phyloP scores from a whole-genome alignment of 208 protist genomes.

The Endotrypanum monterogeii region DNA sequence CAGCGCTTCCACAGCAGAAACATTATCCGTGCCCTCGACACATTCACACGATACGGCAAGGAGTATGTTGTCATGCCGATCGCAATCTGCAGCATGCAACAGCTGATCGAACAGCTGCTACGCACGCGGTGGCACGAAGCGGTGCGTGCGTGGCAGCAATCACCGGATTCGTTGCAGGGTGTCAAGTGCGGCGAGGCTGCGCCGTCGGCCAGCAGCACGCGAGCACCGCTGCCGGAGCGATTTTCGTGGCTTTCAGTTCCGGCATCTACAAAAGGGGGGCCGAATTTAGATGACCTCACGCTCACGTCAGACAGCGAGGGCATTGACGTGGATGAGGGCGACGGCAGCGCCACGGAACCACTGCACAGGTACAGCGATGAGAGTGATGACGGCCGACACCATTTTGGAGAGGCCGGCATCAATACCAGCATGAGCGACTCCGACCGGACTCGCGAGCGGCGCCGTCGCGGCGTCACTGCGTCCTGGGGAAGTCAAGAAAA shows the following conservation, averaged over 20 bases:
- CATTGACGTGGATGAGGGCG: not conserved
- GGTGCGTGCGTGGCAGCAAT: conserved; percentile 20
- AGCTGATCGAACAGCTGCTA: conserved; percentile 56
- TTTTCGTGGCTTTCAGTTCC: conserved; percentile 3
- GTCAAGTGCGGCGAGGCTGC: not conserved
- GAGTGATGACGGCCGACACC: not conserved
- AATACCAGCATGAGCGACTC: not conserved
- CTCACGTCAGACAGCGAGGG: conserved; percentile 8
- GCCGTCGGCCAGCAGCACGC: not conserved
- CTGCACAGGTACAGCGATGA: conserved; percentile 4
- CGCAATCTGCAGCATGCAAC: conserved; percentile 75
- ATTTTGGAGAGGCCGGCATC: not conserved
- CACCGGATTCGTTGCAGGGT: conserved; percentile 11
- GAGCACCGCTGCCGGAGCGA: not conserved
- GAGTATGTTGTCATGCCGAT: conserved; percentile 85
- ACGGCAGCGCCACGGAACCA: not conserved
- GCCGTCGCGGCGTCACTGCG: not conserved
- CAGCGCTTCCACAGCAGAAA: conserved; percentile 82
- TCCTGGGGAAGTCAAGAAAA: not conserved
- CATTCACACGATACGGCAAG: conserved; percentile 77
- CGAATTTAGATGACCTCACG: conserved; percentile 17
- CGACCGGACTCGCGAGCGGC: not conserved
- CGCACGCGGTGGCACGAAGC: conserved; percentile 33
- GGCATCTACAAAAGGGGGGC: not conserved
- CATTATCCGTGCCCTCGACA: conserved; percentile 73